These are phyloP conservation scores for Amanita pseudoporphyria DNA, from an alignment of 768 basidiomycete genomes.

Conservation along the genomic window DNA sequence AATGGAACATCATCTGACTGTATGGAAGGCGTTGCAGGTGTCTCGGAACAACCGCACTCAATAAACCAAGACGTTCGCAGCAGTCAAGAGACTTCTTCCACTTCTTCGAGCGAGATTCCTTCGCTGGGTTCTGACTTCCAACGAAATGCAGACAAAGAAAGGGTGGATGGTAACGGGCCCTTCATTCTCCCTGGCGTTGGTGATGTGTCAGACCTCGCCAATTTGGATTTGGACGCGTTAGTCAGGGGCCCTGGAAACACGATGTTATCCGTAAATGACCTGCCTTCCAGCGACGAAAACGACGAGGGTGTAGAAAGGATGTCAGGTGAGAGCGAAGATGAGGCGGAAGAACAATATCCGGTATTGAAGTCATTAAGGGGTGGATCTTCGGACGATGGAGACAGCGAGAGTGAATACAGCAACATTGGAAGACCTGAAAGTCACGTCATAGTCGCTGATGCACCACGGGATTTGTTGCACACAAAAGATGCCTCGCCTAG, in stretches of 20 bases:
- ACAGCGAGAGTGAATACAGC: slow-evolving; percentile 23
- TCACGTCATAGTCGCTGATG: background rate
- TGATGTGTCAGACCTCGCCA: slow-evolving; percentile 12
- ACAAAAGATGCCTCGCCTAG: too few relatives aligned
- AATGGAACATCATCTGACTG: slow-evolving; percentile 4
- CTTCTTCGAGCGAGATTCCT: background rate
- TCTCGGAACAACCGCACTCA: slow-evolving; percentile 1
- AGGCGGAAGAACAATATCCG: slow-evolving; percentile 18
- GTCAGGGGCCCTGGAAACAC: slow-evolving; percentile 28
- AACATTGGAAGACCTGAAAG: slow-evolving; percentile 5
- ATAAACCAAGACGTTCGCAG: background rate
- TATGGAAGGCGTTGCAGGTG: slow-evolving; percentile 8
- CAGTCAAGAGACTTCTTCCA: background rate
- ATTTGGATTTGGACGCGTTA: slow-evolving; percentile 26
- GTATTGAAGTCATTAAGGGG: slow-evolving; percentile 16
- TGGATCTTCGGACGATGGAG: slow-evolving; percentile 27
- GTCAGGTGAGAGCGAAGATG: slow-evolving; percentile 25
- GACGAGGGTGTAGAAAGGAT: slow-evolving; percentile 31
- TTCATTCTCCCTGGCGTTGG: background rate
- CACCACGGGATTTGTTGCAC: background rate
- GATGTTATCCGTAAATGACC: slow-evolving; percentile 23
- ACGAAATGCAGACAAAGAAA: background rate
- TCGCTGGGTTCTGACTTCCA: background rate
- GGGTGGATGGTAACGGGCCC: background rate
- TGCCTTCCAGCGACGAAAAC: slow-evolving; percentile 24